Evolutionary conservation across 768 basidiomycete genomes (phyloP), one percentile per base, ranked within the genome.

Genomic region (Boletellus emodensis): DNA sequence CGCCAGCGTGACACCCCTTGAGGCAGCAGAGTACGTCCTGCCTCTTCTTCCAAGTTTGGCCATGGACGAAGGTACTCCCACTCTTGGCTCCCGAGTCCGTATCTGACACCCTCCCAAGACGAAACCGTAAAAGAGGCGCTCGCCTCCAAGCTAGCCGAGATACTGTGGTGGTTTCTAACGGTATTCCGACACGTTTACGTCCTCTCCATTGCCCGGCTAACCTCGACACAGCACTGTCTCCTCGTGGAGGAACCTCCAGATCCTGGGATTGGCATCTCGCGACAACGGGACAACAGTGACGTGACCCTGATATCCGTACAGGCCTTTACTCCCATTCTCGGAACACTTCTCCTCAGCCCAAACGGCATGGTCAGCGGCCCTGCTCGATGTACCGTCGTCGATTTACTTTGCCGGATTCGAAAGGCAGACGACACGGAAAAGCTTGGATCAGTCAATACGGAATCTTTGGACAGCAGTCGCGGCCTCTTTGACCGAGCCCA

Each of bases 101-200:
- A 30, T 48, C 49, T 66, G 9, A 59, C 49, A 30, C 42, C 37
- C 55, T 33, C 41, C 52, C 32, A 61, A 91, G 93, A 95, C 53
- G 93, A 95, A 61, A 66, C 76, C 40, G 91, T 96, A 46, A 90
- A 89, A 65, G 93, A 94, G 66, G 89, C 90, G 6, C 81, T 96
- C 20, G 85, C 90, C 1, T 76, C 82, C 2, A 85, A 90, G 56
- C 74, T 98, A 10, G 83, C 90, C 34, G 72, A 79, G 44, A 81
- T 95, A 57, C 80, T 96, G 42, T 96, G 92, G 92, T 95, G 91
- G 84, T 97, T 95, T 70, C 84, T 90, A 59, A 81, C 84, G 48
- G 83, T 83, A 56, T 65, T 55, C 34, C 20, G 13, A 46, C 49
- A 13, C n/a, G 36, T 40, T 48, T 40, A 14, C 45, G 10, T 32